Percentiles rank a stretch among this genome's conserved stretches.
Evolutionary conservation across 2,329 filamentous ascomycete species (phyloP).

Genomic region (Fusarium coffeatum): DNA sequence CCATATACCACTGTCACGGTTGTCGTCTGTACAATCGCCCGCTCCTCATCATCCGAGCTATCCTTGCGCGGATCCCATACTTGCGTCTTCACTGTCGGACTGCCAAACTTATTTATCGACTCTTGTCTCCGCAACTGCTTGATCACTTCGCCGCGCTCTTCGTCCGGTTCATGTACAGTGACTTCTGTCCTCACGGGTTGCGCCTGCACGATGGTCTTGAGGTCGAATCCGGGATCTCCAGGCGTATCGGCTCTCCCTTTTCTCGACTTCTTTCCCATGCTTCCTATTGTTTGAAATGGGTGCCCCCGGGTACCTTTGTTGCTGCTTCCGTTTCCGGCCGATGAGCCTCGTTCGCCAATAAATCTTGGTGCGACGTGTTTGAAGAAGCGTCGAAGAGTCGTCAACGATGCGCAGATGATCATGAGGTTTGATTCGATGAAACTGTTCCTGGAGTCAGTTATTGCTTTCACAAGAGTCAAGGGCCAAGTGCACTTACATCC

Average conservation of each 20-base stretch:
- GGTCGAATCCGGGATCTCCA: slow-evolving; percentile 36
- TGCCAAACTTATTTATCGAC: slow-evolving; percentile 40
- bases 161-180: slow-evolving; percentile 23
- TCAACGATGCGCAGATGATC: slow-evolving; percentile 52
- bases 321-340: neutral
- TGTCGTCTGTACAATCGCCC: slow-evolving; percentile 42
- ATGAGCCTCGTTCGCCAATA: slow-evolving; percentile 39
- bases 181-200: slow-evolving; percentile 36
- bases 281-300: slow-evolving; percentile 38
- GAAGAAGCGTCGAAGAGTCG: slow-evolving; percentile 53
- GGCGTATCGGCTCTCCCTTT: slow-evolving; percentile 19
- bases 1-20: slow-evolving; percentile 44
- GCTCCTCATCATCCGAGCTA: slow-evolving; percentile 34
- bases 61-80: slow-evolving; percentile 20
- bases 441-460: slow-evolving; percentile 38
- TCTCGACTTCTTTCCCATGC: slow-evolving; percentile 1
- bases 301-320: slow-evolving; percentile 26
- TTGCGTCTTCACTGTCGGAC: slow-evolving; percentile 15
- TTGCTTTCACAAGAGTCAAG: neutral
- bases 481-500: slow-evolving; percentile 44
- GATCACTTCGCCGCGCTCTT: slow-evolving; percentile 27
- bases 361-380: slow-evolving; percentile 46
- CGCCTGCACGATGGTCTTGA: slow-evolving; percentile 39
- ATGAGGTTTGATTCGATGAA: slow-evolving; percentile 53
- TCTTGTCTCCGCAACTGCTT: slow-evolving; percentile 39